A percentile compares a stretch with the other conserved stretches of the same genome.
phyloP scores from a whole-genome alignment of 257 asterid species.

The Nicotiana paniculata region DNA sequence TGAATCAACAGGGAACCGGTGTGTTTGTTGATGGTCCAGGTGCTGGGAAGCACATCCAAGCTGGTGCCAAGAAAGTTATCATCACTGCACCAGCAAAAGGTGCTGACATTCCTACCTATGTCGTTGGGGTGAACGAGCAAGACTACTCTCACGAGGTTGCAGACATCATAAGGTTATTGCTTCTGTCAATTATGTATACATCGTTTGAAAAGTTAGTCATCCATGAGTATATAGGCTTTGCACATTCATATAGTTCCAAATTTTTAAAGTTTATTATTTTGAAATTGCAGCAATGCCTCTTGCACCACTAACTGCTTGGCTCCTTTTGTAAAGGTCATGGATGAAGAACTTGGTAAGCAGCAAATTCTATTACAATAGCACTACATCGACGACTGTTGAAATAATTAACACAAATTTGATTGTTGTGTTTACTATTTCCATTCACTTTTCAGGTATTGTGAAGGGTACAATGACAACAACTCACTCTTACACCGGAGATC shows the following conservation, averaged over 20 bases:
- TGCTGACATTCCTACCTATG: constrained; percentile 91
- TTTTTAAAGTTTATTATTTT: not conserved
- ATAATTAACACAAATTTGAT: not conserved
- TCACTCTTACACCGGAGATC: constrained; percentile 97
- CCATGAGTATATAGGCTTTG: not conserved
- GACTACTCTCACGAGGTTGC: constrained; percentile 74
- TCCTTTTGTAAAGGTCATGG: constrained; percentile 83
- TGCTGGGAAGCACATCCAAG: constrained; percentile 96
- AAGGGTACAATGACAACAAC: constrained; percentile 98
- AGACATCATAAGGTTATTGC: constrained; percentile 63
- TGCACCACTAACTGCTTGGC: constrained; percentile 98
- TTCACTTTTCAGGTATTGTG: constrained; percentile 59
- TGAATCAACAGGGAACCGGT: constrained; percentile 67
- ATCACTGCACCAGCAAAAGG: constrained; percentile 98
- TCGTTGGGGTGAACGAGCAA: constrained; percentile 79
- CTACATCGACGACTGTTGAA: not conserved
- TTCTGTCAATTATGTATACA: not conserved
- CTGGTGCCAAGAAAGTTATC: constrained; percentile 93
- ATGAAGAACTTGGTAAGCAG: constrained; percentile 68
- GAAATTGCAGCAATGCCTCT: constrained; percentile 76
- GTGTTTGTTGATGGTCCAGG: constrained; percentile 96
- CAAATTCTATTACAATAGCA: not conserved
- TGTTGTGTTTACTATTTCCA: not conserved
- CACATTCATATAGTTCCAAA: not conserved
- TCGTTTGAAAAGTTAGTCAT: not conserved